Evolutionary conservation across 2,329 filamentous ascomycete species (phyloP), one percentile per base, ranked within the genome.

Genomic region (Amesomyces nigricolor): DNA sequence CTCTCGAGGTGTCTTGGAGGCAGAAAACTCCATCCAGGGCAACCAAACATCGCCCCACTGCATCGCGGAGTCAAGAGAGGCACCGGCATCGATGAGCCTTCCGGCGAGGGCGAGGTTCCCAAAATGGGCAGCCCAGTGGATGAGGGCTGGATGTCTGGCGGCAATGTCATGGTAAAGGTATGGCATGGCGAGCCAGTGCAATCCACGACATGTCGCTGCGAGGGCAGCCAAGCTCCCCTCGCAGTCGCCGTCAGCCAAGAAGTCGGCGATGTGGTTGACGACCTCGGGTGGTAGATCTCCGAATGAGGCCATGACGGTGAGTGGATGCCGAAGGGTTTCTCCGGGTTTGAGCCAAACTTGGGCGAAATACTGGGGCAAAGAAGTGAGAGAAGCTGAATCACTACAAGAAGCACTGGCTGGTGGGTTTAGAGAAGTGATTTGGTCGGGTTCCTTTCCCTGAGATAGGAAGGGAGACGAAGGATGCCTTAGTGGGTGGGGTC

Each of bases 121-220:
- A 17, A 47, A 50, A 10, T 52, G 42, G 2, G 54, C 50, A 17
- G 54, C 51, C 57, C 57, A 59, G 38, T 47, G 53, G 4, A 56
- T 39, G 38, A 59, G 53, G 3, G 37, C 29, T 2, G 50, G 50
- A n/a, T 59, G 46, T 17, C 40, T 39, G 1, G 51, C 19, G 16
- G 16, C 35, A 13, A 19, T 39, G 6, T 35, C 19, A 16, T 54
- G 42, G 38, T 57, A 59, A 6, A 59, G 47, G 29, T 35, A 38
- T 29, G 51, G 53, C 40, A 59, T 54, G 13, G 49, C 47, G 29
- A 57, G 16, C 3, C 32, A 9, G 45, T 57, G 37, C 4, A 57
- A 43, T 7, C 29, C 43, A 16, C 42, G 38, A 17, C 57, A 59
- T 35, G 54, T 54, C 4, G 43, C 43, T 6, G 57, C 57, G 3